A percentile compares a stretch with the other conserved stretches of the same genome.
Evolutionary conservation across 2,329 filamentous ascomycete genomes (phyloP).

Genomic region (Aspergillus texensis): DNA sequence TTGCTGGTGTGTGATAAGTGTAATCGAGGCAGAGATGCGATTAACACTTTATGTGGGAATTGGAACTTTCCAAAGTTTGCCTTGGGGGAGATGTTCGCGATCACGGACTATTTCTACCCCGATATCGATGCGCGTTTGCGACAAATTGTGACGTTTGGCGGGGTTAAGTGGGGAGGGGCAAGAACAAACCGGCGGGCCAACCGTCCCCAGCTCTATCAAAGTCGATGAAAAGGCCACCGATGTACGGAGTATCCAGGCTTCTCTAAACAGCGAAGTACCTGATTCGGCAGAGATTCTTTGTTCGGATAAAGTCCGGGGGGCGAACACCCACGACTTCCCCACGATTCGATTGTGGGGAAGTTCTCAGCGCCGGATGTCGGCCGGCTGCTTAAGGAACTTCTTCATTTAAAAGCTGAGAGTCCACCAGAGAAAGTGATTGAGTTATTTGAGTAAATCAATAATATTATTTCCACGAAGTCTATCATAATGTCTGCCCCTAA

Average conservation of each 20-base stretch:
- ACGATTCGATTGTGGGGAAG: constrained; percentile 20
- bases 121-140: constrained; percentile 11
- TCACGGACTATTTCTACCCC: constrained; percentile 30
- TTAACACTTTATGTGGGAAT: not conserved
- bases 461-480: not conserved
- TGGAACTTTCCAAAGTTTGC: not conserved
- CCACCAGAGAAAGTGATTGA: not conserved
- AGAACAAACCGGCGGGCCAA: constrained; percentile 8
- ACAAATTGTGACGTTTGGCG: not conserved
- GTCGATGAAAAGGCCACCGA: not conserved
- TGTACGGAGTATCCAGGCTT: not conserved
- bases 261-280: not conserved
- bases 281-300: constrained; percentile 16
- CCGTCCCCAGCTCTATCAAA: constrained; percentile 1
- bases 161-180: constrained; percentile 22
- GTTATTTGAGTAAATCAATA: not conserved
- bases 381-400: not conserved
- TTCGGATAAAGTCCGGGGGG: constrained; percentile 15
- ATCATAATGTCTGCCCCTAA: constrained; percentile 42
- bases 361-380: constrained; percentile 13
- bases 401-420: not conserved
- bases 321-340: constrained; percentile 14
- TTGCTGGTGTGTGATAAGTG: constrained; percentile 4
- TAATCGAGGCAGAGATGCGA: not conserved
- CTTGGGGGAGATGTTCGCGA: not conserved